These are phyloP conservation scores for Chalciporus piperatus DNA, from an alignment of 768 basidiomycete genomes.

Conservation along the genomic window DNA sequence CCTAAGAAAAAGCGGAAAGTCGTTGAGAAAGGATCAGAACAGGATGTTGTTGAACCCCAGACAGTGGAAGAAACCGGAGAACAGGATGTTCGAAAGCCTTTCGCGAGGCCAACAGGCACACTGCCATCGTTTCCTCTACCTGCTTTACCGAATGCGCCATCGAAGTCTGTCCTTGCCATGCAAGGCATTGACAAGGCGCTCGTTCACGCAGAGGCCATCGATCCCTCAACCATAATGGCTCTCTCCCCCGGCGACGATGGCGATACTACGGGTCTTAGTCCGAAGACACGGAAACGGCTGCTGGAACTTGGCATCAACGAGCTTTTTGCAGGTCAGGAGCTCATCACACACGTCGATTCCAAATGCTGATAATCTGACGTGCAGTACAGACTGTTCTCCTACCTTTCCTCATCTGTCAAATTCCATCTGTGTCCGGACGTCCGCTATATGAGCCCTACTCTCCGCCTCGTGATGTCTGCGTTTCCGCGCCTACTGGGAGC, in stretches of 20 bases:
- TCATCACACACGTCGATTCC: background rate
- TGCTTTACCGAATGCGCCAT: conserved; percentile 62
- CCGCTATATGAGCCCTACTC: conserved; percentile 64
- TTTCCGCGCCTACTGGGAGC: conserved; percentile 96
- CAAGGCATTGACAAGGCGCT: conserved; percentile 80
- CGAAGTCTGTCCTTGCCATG: conserved; percentile 64
- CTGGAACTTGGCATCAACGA: conserved; percentile 78
- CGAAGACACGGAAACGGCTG: conserved; percentile 59
- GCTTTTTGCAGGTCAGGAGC: conserved; percentile 77
- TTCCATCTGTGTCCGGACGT: conserved; percentile 30
- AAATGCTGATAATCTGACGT: conserved; percentile 15
- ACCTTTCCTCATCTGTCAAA: conserved; percentile 67
- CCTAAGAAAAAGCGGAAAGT: conserved; percentile 48
- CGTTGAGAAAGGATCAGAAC: conserved; percentile 21
- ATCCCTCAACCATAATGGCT: conserved; percentile 46
- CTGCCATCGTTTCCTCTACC: conserved; percentile 74
- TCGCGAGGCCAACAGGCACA: conserved; percentile 26
- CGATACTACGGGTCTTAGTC: conserved; percentile 50
- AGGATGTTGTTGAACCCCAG: conserved; percentile 4
- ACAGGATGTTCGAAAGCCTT: conserved; percentile 6
- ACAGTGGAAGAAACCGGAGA: background rate
- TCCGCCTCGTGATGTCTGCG: conserved; percentile 78
- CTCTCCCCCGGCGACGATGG: conserved; percentile 40
- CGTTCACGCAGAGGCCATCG: conserved; percentile 64
- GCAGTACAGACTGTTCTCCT: conserved; percentile 87